Conservation (phyloP, 2,329 filamentous ascomycete genomes). For the Cladosporium sp. region DNA sequence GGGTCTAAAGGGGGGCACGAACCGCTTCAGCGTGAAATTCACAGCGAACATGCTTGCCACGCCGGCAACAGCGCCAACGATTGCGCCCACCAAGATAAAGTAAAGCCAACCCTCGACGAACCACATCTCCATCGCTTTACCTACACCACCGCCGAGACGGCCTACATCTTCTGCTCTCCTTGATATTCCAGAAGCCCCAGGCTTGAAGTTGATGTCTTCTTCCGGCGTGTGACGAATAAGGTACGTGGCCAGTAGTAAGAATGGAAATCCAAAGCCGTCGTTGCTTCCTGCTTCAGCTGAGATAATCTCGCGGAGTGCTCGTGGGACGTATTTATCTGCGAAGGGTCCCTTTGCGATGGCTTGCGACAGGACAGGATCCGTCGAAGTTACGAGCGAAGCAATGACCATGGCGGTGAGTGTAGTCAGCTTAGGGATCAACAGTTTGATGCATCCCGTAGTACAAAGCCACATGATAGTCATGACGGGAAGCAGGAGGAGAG, state of each 20-base stretch:
- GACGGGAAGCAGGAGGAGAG: constrained; percentile 69
- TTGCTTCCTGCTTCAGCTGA: constrained; percentile 72
- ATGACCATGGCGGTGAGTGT: constrained; percentile 74
- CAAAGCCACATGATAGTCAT: constrained; percentile 82
- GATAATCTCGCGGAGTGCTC: constrained; percentile 65
- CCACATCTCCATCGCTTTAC: constrained; percentile 51
- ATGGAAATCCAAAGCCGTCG: constrained; percentile 80
- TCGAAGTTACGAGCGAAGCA: constrained; percentile 79
- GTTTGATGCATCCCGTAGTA: constrained; percentile 71
- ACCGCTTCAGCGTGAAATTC: constrained; percentile 66
- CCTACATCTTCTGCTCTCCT: constrained; percentile 7
- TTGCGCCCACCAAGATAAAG: constrained; percentile 62
- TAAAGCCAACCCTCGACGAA: constrained; percentile 66
- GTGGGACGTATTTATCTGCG: constrained; percentile 79
- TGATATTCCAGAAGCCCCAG: not conserved
- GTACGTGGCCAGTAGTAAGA: constrained; percentile 76
- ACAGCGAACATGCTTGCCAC: constrained; percentile 74
- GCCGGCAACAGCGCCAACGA: constrained; percentile 66
- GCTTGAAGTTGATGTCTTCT: constrained; percentile 39
- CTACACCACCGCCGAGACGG: constrained; percentile 51
- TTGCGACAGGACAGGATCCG: constrained; percentile 79
- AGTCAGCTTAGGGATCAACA: constrained; percentile 61
- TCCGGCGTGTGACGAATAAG: constrained; percentile 68
- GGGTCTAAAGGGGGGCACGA: constrained; percentile 24
- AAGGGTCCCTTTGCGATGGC: constrained; percentile 88